phyloP scores from a whole-genome alignment of 2,329 filamentous ascomycete genomes.

The Talaromyces sp. region DNA sequence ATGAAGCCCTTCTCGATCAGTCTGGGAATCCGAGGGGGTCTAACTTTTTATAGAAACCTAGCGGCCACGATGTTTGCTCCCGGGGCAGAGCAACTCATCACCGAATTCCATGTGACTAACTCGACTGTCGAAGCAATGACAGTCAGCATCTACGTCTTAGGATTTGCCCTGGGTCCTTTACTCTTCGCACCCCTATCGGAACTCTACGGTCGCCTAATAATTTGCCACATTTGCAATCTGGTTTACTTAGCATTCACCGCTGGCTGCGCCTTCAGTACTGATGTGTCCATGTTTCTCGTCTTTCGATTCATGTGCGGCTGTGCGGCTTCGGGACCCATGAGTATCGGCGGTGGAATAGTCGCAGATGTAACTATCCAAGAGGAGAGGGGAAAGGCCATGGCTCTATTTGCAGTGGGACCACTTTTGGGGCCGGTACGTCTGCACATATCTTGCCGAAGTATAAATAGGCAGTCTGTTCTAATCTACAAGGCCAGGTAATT shows the following conservation, averaged over 20 bases:
- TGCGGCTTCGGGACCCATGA: conserved; percentile 50
- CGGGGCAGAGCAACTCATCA: conserved; percentile 57
- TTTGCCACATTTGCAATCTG: conserved; percentile 45
- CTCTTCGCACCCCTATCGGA: conserved; percentile 36
- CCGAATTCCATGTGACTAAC: conserved; percentile 54
- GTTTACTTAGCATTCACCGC: conserved; percentile 26
- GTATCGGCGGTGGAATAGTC: conserved; percentile 13
- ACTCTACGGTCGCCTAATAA: conserved; percentile 22
- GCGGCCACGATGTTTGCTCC: conserved; percentile 62
- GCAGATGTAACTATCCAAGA: conserved; percentile 6
- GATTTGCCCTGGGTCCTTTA: conserved; percentile 35
- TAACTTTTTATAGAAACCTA: conserved; percentile 21
- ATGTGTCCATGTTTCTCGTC: background rate
- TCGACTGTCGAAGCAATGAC: conserved; percentile 56
- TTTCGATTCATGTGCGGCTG: conserved; percentile 48
- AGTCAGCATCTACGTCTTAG: conserved; percentile 53
- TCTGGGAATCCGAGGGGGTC: too few species aligned
- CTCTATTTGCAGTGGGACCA: conserved; percentile 5
- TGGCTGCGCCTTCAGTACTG: background rate
- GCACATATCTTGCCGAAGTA: too few species aligned
- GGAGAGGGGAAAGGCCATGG: conserved; percentile 2
- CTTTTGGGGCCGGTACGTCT: conserved; percentile 19
- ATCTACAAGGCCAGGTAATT: too few species aligned
- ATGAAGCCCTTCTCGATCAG: conserved; percentile 24
- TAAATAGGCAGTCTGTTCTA: too few species aligned